A percentile compares a stretch with the other conserved stretches of the same genome.
Conservation (phyloP, 2,329 filamentous ascomycete species). For the Penicillium sp. region DNA sequence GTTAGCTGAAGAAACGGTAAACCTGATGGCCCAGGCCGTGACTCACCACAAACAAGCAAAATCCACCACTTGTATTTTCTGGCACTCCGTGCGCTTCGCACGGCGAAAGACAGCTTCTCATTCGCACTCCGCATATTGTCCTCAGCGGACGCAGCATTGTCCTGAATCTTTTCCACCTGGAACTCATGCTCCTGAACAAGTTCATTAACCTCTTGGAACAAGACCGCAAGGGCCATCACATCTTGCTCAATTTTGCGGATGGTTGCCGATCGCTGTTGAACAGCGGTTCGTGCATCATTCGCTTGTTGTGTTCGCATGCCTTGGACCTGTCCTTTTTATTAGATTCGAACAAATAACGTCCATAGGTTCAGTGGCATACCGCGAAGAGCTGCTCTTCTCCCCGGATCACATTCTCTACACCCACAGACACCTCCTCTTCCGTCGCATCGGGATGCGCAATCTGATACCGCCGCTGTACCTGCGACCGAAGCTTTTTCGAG, state of each 20-base stretch:
- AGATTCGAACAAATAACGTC: not conserved
- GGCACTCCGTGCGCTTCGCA: conserved; percentile 14
- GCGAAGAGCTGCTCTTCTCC: conserved; percentile 6
- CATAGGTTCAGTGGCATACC: too few species aligned
- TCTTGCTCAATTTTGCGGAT: conserved; percentile 20
- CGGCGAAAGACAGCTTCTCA: conserved; percentile 4
- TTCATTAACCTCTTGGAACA: conserved; percentile 14
- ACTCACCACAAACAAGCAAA: conserved; percentile 16
- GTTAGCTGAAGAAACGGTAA: not conserved
- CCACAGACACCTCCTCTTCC: conserved; percentile 5
- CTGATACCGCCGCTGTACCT: conserved; percentile 17
- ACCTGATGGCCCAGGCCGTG: not conserved
- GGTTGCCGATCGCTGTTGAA: conserved; percentile 16
- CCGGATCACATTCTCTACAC: conserved; percentile 13
- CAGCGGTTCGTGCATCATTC: conserved; percentile 11
- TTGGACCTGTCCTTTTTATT: conserved; percentile 7
- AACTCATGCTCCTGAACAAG: conserved; percentile 14
- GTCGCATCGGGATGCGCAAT: conserved; percentile 13
- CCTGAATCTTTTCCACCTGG: conserved; percentile 6
- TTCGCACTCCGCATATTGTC: conserved; percentile 6
- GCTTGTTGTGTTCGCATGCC: conserved; percentile 12
- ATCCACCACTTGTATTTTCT: conserved; percentile 20
- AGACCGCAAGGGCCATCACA: conserved; percentile 5
- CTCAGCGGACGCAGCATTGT: not conserved
- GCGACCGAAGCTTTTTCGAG: conserved; percentile 5